Percentiles rank a stretch among this genome's conserved stretches.
These are phyloP conservation scores for Fraxinus quadrangulata DNA, from an alignment of 257 asterid species.

Conservation along the genomic window DNA sequence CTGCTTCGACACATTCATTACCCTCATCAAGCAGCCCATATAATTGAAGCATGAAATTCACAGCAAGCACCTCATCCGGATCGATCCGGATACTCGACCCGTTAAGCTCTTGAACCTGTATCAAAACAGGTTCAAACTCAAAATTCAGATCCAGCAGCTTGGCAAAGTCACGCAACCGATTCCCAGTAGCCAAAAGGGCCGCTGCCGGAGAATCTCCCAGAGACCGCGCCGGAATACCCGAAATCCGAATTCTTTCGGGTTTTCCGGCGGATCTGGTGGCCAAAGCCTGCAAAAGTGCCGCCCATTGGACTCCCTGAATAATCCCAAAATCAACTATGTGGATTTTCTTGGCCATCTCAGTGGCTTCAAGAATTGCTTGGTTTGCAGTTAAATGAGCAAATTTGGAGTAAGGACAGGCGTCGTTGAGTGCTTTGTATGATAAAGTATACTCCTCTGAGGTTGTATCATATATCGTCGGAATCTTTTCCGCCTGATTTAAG, in stretches of 20 bases:
- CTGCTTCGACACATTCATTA: constrained; percentile 50
- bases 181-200: constrained; percentile 80
- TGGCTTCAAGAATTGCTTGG: constrained; percentile 90
- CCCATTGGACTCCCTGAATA: constrained; percentile 96
- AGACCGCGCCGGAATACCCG: constrained; percentile 86
- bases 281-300: constrained; percentile 90
- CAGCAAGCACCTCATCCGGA: constrained; percentile 65
- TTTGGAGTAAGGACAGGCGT: constrained; percentile 92
- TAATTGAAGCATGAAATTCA: constrained; percentile 89
- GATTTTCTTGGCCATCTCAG: constrained; percentile 57
- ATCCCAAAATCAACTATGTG: constrained; percentile 94
- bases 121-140: constrained; percentile 73
- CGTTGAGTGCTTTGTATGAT: constrained; percentile 75
- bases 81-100: constrained; percentile 61
- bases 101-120: constrained; percentile 58
- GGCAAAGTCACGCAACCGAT: constrained; percentile 79
- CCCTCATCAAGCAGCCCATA: constrained; percentile 68
- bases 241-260: constrained; percentile 67
- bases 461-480: constrained; percentile 33
- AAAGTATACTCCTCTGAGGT: constrained; percentile 72
- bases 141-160: constrained; percentile 76
- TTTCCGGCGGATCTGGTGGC: constrained; percentile 89
- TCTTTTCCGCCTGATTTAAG: constrained; percentile 31
- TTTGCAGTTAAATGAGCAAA: constrained; percentile 91
- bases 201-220: constrained; percentile 64